Evolutionary conservation across 129 eudicot species (phyloP), one percentile per base, ranked within the genome.

Genomic region (Artemisia tridentata): DNA sequence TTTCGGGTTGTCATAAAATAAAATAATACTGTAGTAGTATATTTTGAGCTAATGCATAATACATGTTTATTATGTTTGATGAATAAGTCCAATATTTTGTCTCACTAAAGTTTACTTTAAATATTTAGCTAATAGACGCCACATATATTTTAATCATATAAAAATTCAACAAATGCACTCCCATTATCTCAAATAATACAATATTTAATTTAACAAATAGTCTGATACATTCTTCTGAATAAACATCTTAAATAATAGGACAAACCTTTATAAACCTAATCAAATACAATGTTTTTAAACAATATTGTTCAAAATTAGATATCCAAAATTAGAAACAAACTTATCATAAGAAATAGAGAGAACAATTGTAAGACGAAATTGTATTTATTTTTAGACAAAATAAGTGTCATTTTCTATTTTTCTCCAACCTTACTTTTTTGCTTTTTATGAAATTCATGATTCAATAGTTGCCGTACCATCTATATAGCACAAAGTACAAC

Each of bases 401-500:
- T 21, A 20, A 19, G 21, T 15, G 15, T 59, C 7, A 20, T 57
- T 13, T 60, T 38, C 45, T 7, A 38, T 38, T 38, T 38, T 7
- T 38, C 11, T 38, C 45, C 45, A 38, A 12, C 66, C 29, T 67
- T 72, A 13, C 63, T 65, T 54, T 23, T 63, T 62, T 69, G 71
- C 76, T 25, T 75, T 68, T 59, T 47, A 13, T 57, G 56, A 75
- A 75, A 66, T 75, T 75, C 65, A 66, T 75, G 79, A 21, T 56
- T 29, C 23, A 27, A 47, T 49, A 75, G 77, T 55, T 43, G 62
- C 0, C 20, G 53, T 78, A 71, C 67, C 5, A 55, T 14, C 31
- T 59, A 52, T 63, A 63, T 19, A 53, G 77, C 81, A 78, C 46
- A 31, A 64, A 11, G 70, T 78, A 78, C 72, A 78, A 63, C 45